Evolutionary conservation across 202 grass and related monocot genomes (phyloP).

Genomic region (Miscanthus sacchariflorus): DNA sequence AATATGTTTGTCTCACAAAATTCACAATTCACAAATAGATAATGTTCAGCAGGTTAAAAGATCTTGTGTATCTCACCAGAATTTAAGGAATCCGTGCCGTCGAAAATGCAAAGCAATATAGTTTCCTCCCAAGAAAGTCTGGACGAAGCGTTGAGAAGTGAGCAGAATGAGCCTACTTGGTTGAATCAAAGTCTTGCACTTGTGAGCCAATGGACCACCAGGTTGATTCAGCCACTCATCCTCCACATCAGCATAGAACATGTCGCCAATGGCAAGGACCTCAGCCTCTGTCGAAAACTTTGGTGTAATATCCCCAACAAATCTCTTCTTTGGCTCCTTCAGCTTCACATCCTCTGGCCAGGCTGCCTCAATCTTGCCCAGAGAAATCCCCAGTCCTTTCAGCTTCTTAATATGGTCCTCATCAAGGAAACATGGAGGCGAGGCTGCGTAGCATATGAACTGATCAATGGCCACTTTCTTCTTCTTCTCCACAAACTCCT

Average conservation of each 20-base stretch:
- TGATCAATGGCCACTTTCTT: constrained; percentile 88
- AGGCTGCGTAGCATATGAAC: constrained; percentile 85
- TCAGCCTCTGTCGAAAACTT: constrained; percentile 82
- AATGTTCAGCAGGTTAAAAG: constrained; percentile 16
- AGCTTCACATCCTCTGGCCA: constrained; percentile 91
- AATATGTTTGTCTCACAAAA: constrained; percentile 1
- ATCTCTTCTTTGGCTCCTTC: constrained; percentile 86
- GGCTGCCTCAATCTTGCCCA: constrained; percentile 78
- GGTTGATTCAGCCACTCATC: constrained; percentile 95
- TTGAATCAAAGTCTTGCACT: constrained; percentile 85
- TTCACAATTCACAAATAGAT: constrained; percentile 7
- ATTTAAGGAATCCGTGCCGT: constrained; percentile 93
- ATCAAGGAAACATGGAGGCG: constrained; percentile 86
- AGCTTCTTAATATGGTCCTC: constrained; percentile 90
- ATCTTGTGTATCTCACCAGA: constrained; percentile 63
- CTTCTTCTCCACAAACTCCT: constrained; percentile 69
- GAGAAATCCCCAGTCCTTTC: constrained; percentile 74
- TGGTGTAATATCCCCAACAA: constrained; percentile 64
- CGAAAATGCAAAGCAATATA: constrained; percentile 96
- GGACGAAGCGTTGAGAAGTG: constrained; percentile 87
- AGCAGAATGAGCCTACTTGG: constrained; percentile 78
- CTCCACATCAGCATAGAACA: constrained; percentile 95
- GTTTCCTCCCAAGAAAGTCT: constrained; percentile 92
- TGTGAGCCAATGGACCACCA: constrained; percentile 85
- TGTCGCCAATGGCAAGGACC: constrained; percentile 82